A percentile compares a stretch with the other conserved stretches of the same genome.
Evolutionary conservation across 2,329 filamentous ascomycete genomes (phyloP).

Genomic region (Fusarium chaquense): DNA sequence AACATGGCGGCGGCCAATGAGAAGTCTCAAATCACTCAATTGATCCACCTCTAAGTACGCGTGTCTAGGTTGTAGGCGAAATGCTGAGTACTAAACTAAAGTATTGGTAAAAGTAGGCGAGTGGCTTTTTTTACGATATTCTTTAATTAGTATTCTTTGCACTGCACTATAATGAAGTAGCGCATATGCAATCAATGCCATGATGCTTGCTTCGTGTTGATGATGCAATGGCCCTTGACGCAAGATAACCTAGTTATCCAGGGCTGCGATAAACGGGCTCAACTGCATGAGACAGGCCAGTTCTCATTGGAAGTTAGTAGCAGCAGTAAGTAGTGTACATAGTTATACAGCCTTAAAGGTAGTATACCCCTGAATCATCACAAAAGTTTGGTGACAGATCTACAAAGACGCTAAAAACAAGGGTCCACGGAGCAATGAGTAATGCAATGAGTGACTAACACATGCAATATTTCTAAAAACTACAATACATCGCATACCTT

Average conservation of each 20-base stretch:
- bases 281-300: conserved; percentile 12
- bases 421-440: conserved; percentile 19
- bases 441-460: neutral
- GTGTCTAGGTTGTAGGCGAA: conserved; percentile 30
- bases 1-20: conserved; percentile 14
- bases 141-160: neutral
- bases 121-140: conserved; percentile 6
- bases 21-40: conserved; percentile 1
- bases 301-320: conserved; percentile 19
- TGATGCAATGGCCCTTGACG: neutral
- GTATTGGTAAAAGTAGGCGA: conserved; percentile 23
- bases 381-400: conserved; percentile 25
- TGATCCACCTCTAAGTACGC: conserved; percentile 29
- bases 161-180: no score
- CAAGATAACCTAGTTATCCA: neutral
- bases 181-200: neutral
- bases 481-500: neutral
- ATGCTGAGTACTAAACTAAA: conserved; percentile 9
- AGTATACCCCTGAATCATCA: conserved; percentile 33
- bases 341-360: neutral
- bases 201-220: neutral
- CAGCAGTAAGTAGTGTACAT: neutral
- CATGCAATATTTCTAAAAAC: neutral
- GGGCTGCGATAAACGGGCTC: neutral
- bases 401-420: conserved; percentile 39